These are phyloP conservation scores for Oryza brachyantha DNA, from an alignment of 176 grass and related monocot genomes.

Conservation along the genomic window DNA sequence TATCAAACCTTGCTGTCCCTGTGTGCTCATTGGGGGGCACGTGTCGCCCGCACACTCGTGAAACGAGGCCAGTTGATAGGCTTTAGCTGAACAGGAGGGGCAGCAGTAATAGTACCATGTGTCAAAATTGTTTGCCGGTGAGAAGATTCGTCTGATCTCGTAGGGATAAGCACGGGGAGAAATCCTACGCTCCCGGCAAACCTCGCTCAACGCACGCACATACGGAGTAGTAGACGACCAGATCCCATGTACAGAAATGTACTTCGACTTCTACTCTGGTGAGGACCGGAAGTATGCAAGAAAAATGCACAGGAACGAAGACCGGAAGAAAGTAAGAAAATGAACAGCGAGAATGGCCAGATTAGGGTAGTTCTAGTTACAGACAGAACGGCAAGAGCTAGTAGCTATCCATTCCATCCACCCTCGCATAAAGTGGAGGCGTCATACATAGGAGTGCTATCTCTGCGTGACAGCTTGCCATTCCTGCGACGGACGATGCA, in stretches of 20 bases:
- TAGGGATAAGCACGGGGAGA: slow-evolving; percentile 7
- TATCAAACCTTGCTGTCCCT: background rate
- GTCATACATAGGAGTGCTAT: background rate
- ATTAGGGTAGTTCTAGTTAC: background rate
- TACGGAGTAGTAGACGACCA: too few relatives aligned
- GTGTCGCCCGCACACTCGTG: slow-evolving; percentile 1
- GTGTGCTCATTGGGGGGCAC: background rate
- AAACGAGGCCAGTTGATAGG: background rate
- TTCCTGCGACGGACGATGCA: background rate
- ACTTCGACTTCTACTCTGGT: background rate
- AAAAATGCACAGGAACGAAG: too few relatives aligned
- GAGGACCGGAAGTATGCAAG: too few relatives aligned
- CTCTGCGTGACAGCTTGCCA: background rate
- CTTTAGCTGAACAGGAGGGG: background rate
- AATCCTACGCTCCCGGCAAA: background rate
- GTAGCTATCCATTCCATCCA: background rate
- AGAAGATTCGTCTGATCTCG: background rate
- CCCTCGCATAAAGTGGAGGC: background rate
- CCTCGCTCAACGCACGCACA: background rate
- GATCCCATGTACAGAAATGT: background rate
- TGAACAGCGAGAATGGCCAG: background rate
- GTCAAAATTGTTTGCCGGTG: background rate
- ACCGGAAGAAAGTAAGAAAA: background rate
- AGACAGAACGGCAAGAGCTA: background rate
- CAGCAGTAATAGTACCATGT: background rate